Conservation (phyloP, 306 rosid species). For the Malus sieversii region DNA sequence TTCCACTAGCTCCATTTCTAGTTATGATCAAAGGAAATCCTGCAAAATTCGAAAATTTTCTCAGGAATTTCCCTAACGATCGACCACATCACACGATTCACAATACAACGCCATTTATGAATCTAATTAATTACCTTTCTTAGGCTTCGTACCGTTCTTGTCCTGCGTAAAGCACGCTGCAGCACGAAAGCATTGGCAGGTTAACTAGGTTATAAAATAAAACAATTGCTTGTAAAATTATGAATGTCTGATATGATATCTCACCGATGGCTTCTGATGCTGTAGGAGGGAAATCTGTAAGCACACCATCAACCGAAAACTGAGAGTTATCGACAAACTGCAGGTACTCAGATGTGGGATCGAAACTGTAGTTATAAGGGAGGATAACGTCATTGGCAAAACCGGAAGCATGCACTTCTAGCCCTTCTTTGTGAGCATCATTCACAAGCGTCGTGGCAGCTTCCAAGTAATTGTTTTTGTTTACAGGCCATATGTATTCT, state of each 20-base stretch:
- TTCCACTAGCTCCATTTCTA: conserved; percentile 75
- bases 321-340: conserved; percentile 53
- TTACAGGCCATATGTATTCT: conserved; percentile 56
- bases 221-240: background rate
- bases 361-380: conserved; percentile 60
- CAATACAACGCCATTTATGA: background rate
- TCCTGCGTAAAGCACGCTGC: conserved; percentile 65
- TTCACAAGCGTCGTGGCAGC: conserved; percentile 50
- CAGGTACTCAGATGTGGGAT: conserved; percentile 62
- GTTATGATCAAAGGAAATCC: conserved; percentile 54
- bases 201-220: conserved; percentile 4
- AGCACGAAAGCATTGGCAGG: conserved; percentile 13
- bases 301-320: conserved; percentile 71
- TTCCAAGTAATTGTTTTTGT: conserved; percentile 40
- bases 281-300: conserved; percentile 68
- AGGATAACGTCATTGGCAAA: conserved; percentile 54
- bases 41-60: conserved; percentile 17
- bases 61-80: background rate
- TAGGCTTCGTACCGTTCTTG: conserved; percentile 23
- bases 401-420: conserved; percentile 80
- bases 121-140: conserved; percentile 37
- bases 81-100: background rate
- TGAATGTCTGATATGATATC: conserved; percentile 13
- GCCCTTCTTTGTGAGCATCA: conserved; percentile 76
- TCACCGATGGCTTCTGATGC: conserved; percentile 75